phyloP scores from a whole-genome alignment of 345 rosid species.

The Dipteronia sinensis region DNA sequence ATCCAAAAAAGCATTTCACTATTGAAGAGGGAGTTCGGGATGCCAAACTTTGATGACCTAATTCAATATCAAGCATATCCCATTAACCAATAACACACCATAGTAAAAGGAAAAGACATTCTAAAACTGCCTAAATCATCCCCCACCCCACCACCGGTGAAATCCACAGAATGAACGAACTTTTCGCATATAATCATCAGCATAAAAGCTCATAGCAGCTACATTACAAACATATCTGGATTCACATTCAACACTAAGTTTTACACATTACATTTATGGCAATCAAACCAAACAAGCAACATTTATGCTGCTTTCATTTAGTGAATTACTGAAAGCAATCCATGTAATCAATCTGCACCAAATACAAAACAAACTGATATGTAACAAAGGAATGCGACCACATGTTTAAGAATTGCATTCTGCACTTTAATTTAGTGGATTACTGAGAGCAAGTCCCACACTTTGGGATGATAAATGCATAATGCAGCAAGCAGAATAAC shows the following conservation, averaged over 20 bases:
- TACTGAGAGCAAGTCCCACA: not conserved
- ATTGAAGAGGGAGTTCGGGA: not conserved
- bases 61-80: not conserved
- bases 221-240: not conserved
- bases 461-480: not conserved
- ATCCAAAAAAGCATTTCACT: not conserved
- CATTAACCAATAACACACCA: not conserved
- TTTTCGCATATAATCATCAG: not conserved
- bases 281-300: too few species aligned
- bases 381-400: not conserved
- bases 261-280: not conserved
- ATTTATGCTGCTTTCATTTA: too few species aligned
- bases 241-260: not conserved
- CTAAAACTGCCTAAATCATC: not conserved
- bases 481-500: not conserved
- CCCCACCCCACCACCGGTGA: not conserved
- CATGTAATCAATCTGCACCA: constrained; percentile 80
- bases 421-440: not conserved
- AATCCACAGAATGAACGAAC: not conserved
- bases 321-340: constrained; percentile 29
- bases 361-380: not conserved
- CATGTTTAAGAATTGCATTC: not conserved
- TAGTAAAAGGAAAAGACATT: too few species aligned
- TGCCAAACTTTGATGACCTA: not conserved
- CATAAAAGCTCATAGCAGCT: not conserved